Conservation (phyloP, 805 yeast genomes). For the Cephaloascus albidus region DNA sequence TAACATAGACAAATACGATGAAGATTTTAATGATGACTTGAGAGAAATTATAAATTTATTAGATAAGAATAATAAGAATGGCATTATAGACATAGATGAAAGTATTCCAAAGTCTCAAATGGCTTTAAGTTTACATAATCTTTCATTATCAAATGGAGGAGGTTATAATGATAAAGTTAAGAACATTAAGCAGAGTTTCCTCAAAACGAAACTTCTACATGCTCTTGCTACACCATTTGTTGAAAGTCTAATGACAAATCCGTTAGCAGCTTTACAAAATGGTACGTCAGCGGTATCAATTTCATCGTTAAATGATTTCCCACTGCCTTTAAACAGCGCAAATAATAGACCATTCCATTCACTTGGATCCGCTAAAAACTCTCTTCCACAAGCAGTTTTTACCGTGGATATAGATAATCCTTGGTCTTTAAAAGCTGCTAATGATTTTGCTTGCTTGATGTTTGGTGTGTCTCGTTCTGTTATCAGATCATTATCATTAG, state of each 20-base stretch:
- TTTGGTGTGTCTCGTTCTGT: slow-evolving; percentile 71
- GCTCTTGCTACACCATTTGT: slow-evolving; percentile 64
- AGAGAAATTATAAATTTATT: slow-evolving; percentile 39
- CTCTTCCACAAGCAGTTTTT: slow-evolving; percentile 76
- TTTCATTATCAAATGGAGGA: slow-evolving; percentile 35
- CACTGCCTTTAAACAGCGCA: slow-evolving; percentile 4
- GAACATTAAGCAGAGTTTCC: slow-evolving; percentile 24
- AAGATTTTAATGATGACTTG: slow-evolving; percentile 27
- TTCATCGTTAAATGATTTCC: slow-evolving; percentile 9
- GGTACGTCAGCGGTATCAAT: slow-evolving; percentile 19
- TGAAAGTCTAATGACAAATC: slow-evolving; percentile 26
- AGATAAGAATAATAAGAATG: slow-evolving; percentile 24
- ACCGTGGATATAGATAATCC: slow-evolving; percentile 70
- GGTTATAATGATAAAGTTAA: slow-evolving; percentile 11
- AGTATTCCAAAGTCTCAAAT: slow-evolving; percentile 21
- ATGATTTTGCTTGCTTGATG: slow-evolving; percentile 81
- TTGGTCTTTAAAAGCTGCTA: slow-evolving; percentile 75
- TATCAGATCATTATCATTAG: slow-evolving; percentile 50
- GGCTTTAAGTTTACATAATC: slow-evolving; percentile 47
- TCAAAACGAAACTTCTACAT: slow-evolving; percentile 40
- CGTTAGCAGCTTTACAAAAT: slow-evolving; percentile 7
- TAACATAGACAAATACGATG: slow-evolving; percentile 5
- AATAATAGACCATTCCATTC: slow-evolving; percentile 45
- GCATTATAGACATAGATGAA: slow-evolving; percentile 14
- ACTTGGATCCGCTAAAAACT: slow-evolving; percentile 58